Conservation (phyloP, 1,139 yeast species). For the Hyphopichia burtonii region DNA sequence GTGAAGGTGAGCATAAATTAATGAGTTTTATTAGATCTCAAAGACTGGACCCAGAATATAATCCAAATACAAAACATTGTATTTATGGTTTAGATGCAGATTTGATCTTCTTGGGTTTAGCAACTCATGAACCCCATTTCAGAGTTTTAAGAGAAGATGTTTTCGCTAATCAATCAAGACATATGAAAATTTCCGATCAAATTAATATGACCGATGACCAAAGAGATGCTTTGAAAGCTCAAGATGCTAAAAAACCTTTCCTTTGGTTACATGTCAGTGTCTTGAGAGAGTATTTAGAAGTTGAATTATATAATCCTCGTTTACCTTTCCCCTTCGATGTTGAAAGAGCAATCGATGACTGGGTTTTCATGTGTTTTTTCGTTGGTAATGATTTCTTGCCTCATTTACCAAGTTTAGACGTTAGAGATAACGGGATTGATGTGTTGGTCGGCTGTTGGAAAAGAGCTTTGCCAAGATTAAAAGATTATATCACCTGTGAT, state of each 20-base stretch:
- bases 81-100: slow-evolving; percentile 98
- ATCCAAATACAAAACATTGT: slow-evolving; percentile 90
- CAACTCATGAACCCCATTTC: slow-evolving; percentile 97
- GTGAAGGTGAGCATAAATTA: slow-evolving; percentile 98
- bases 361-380: slow-evolving; percentile 98
- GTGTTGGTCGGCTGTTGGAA: slow-evolving; percentile 83
- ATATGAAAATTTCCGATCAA: slow-evolving; percentile 50
- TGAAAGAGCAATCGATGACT: slow-evolving; percentile 96
- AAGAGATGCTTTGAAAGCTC: slow-evolving; percentile 49
- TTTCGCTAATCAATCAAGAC: slow-evolving; percentile 63
- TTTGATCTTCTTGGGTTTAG: slow-evolving; percentile 90
- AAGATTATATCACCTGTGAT: slow-evolving; percentile 84
- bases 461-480: slow-evolving; percentile 59
- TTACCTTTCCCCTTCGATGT: slow-evolving; percentile 76
- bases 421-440: slow-evolving; percentile 92
- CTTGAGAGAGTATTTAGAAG: slow-evolving; percentile 81
- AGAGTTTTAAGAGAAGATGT: slow-evolving; percentile 94
- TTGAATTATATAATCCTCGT: slow-evolving; percentile 73
- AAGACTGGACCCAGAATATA: slow-evolving; percentile 80
- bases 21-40: slow-evolving; percentile 91
- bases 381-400: slow-evolving; percentile 99
- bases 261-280: slow-evolving; percentile 91
- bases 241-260: slow-evolving; percentile 78
- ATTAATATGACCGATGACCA: slow-evolving; percentile 62
- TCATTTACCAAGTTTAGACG: slow-evolving; percentile 91